These are phyloP conservation scores for Aspergillaceae sp. DNA, from an alignment of 2,329 filamentous ascomycete genomes.

Conservation along the genomic window DNA sequence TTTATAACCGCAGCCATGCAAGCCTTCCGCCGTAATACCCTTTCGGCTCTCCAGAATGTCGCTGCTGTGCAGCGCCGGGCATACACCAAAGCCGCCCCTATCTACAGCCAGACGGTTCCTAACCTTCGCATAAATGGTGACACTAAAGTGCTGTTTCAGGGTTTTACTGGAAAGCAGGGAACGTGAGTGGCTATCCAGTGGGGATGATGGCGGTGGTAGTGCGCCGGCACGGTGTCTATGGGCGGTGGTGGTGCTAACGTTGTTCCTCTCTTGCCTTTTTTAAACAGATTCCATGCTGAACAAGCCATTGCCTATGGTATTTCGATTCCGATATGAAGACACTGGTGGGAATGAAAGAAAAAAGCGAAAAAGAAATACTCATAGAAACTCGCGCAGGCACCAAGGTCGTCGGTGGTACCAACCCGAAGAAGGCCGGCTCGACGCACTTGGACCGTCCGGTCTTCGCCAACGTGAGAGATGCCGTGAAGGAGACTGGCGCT, in stretches of 20 bases:
- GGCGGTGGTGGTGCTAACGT: constrained; percentile 25
- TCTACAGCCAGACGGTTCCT: constrained; percentile 63
- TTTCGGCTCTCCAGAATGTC: constrained; percentile 59
- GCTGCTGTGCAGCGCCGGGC: constrained; percentile 55
- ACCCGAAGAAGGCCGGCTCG: constrained; percentile 94
- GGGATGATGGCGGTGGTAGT: neutral
- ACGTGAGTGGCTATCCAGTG: constrained; percentile 54
- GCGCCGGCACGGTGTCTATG: neutral
- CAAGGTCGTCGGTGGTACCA: constrained; percentile 94
- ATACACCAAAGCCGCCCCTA: constrained; percentile 64
- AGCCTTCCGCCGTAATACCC: constrained; percentile 66
- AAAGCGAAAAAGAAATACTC: neutral
- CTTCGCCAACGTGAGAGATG: constrained; percentile 81
- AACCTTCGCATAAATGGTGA: constrained; percentile 90
- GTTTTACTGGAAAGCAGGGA: constrained; percentile 95
- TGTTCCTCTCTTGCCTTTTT: constrained; percentile 7
- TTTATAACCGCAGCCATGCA: constrained; percentile 54
- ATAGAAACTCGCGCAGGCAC: constrained; percentile 54
- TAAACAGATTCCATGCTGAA: constrained; percentile 79
- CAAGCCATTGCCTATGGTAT: constrained; percentile 98
- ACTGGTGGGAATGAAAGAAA: too few species aligned
- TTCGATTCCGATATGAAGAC: neutral
- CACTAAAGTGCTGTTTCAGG: constrained; percentile 94
- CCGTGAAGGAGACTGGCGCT: constrained; percentile 81
- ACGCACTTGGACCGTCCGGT: constrained; percentile 87